These are phyloP conservation scores for Austroboletus sp. DNA, from an alignment of 1,284 basidiomycete genomes.

Conservation along the genomic window DNA sequence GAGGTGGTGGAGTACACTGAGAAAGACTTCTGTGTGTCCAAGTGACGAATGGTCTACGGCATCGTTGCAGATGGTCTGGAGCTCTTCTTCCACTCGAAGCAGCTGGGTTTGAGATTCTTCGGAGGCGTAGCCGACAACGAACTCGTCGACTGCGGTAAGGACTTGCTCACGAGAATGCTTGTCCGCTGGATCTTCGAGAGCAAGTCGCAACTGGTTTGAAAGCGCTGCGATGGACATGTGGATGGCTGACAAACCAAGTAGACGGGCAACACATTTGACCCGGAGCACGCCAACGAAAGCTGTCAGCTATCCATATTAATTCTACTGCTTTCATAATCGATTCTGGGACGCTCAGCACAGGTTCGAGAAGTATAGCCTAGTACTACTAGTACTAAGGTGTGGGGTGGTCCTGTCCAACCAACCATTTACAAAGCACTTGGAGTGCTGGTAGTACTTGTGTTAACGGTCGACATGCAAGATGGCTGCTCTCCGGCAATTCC, in stretches of 20 bases:
- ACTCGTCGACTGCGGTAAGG: slow-evolving; percentile 46
- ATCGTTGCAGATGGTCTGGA: slow-evolving; percentile 57
- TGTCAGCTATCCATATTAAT: neutral
- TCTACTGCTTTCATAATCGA: too few species aligned
- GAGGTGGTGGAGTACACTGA: slow-evolving; percentile 59
- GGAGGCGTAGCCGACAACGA: slow-evolving; percentile 44
- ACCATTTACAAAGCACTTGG: too few species aligned
- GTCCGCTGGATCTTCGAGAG: slow-evolving; percentile 45
- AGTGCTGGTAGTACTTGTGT: too few species aligned
- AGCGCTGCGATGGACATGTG: slow-evolving; percentile 40
- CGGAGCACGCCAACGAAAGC: slow-evolving; percentile 1
- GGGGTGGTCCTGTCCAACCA: too few species aligned
- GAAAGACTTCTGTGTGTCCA: slow-evolving; percentile 57
- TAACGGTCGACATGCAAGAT: too few species aligned
- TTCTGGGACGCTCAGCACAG: too few species aligned
- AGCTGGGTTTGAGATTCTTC: slow-evolving; percentile 42
- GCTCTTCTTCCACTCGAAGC: slow-evolving; percentile 55
- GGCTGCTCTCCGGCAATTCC: slow-evolving; percentile 22
- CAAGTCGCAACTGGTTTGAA: slow-evolving; percentile 47
- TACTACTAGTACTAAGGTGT: too few species aligned
- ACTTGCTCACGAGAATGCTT: slow-evolving; percentile 39
- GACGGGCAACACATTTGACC: slow-evolving; percentile 4
- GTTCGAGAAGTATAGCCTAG: too few species aligned
- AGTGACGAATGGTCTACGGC: slow-evolving; percentile 55
- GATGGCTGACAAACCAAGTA: slow-evolving; percentile 10